A percentile compares a stretch with the other conserved stretches of the same genome.
Evolutionary conservation across 2,329 filamentous ascomycete genomes (phyloP).

Genomic region (Daldinia sp.): DNA sequence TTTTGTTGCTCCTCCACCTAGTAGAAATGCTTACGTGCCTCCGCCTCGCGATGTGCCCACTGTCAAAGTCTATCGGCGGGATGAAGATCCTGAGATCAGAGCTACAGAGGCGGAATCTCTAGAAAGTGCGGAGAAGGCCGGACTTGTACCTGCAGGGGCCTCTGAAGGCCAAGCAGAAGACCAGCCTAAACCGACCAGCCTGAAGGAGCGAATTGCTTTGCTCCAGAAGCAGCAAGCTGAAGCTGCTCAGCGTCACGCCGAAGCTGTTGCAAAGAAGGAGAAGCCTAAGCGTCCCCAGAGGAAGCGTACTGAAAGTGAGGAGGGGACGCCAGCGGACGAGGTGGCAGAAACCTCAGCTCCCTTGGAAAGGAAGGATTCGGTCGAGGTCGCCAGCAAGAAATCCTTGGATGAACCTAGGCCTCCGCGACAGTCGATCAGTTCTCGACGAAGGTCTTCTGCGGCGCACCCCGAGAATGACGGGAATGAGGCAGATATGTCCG

Average conservation of each 20-base stretch:
- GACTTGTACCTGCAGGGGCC: constrained; percentile 57
- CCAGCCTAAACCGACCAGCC: constrained; percentile 86
- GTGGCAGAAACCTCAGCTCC: constrained; percentile 46
- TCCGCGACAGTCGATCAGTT: constrained; percentile 52
- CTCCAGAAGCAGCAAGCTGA: constrained; percentile 94
- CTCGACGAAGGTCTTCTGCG: constrained; percentile 63
- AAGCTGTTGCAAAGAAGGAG: constrained; percentile 81
- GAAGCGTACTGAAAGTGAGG: constrained; percentile 64
- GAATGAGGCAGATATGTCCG: constrained; percentile 72
- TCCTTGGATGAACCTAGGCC: constrained; percentile 61
- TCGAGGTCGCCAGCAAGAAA: constrained; percentile 57
- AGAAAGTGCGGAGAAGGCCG: constrained; percentile 74
- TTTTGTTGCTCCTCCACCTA: constrained; percentile 93
- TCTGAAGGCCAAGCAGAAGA: constrained; percentile 70
- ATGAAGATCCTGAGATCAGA: constrained; percentile 81
- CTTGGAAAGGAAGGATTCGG: constrained; percentile 58
- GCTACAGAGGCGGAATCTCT: constrained; percentile 71
- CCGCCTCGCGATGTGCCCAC: constrained; percentile 74
- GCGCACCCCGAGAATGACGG: constrained; percentile 61
- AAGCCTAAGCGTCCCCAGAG: constrained; percentile 82
- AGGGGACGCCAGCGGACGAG: constrained; percentile 47
- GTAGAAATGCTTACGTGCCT: constrained; percentile 88
- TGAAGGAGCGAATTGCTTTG: constrained; percentile 95
- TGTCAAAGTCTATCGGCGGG: constrained; percentile 81
- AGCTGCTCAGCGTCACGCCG: constrained; percentile 82